Percentiles rank a stretch among this genome's conserved stretches.
These are phyloP conservation scores for Talaromyces amestolkiae DNA, from an alignment of 2,329 filamentous ascomycete species.

Conservation along the genomic window DNA sequence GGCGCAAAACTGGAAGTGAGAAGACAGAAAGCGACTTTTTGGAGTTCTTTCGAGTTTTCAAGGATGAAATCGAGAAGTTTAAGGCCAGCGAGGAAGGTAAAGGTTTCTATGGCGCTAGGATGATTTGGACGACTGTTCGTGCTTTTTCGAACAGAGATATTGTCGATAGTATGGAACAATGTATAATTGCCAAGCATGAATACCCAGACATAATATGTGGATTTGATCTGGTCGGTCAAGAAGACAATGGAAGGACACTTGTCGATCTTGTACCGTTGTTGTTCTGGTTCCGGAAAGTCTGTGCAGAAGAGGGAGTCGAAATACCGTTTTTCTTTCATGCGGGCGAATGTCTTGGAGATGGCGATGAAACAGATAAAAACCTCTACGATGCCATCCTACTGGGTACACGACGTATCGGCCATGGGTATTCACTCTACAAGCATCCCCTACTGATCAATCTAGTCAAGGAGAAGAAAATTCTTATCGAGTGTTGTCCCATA, in stretches of 20 bases:
- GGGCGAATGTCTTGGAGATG: conserved; percentile 80
- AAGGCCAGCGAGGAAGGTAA: conserved; percentile 67
- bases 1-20: conserved; percentile 63
- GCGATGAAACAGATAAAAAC: conserved; percentile 74
- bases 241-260: conserved; percentile 74
- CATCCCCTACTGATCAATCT: conserved; percentile 86
- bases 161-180: conserved; percentile 79
- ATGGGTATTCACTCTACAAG: conserved; percentile 84
- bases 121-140: conserved; percentile 81
- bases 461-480: conserved; percentile 81
- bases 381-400: conserved; percentile 86
- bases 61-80: conserved; percentile 76
- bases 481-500: conserved; percentile 87
- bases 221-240: conserved; percentile 86
- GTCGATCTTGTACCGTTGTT: conserved; percentile 76
- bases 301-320: conserved; percentile 70
- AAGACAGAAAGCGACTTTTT: conserved; percentile 65
- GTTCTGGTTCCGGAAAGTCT: conserved; percentile 91
- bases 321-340: conserved; percentile 97
- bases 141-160: conserved; percentile 62
- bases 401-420: conserved; percentile 83
- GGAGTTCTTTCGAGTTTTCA: conserved; percentile 68
- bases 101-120: conserved; percentile 77
- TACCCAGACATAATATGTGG: conserved; percentile 79
- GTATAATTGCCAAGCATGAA: conserved; percentile 74